These are phyloP conservation scores for Hydnum rufescens DNA, from an alignment of 768 basidiomycete species.

Conservation along the genomic window DNA sequence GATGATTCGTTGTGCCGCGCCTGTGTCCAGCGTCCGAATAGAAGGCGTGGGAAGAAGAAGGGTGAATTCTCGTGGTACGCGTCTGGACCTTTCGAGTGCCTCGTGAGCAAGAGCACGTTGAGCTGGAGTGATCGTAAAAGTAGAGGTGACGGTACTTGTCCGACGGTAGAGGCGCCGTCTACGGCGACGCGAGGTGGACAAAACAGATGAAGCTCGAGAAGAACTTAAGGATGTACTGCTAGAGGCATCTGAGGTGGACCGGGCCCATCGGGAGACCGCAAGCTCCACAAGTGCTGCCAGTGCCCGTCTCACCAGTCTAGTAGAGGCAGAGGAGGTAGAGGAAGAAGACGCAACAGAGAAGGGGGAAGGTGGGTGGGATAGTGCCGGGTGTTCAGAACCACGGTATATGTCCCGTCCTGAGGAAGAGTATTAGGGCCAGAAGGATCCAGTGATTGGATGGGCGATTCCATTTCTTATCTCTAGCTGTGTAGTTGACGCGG, in stretches of 20 bases:
- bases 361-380: not conserved
- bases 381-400: not conserved
- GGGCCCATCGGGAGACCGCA: constrained; percentile 55
- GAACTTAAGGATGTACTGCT: constrained; percentile 16
- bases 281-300: constrained; percentile 45
- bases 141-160: constrained; percentile 27
- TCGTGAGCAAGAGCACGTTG: constrained; percentile 26
- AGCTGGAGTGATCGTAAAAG: constrained; percentile 40
- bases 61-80: constrained; percentile 40
- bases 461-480: too few relatives aligned
- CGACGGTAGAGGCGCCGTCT: constrained; percentile 27
- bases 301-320: constrained; percentile 14
- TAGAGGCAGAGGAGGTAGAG: not conserved
- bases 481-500: too few relatives aligned
- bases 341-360: not conserved
- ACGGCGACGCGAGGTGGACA: constrained; percentile 22
- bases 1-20: constrained; percentile 19
- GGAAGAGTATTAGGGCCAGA: too few relatives aligned
- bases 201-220: constrained; percentile 26
- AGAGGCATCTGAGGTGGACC: constrained; percentile 16
- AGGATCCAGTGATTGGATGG: too few relatives aligned
- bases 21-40: too few relatives aligned
- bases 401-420: not conserved
- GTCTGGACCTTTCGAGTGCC: constrained; percentile 39
- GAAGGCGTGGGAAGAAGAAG: constrained; percentile 33